Conservation (phyloP, 2,329 filamentous ascomycete species). For the Biscogniauxia mediterranea region DNA sequence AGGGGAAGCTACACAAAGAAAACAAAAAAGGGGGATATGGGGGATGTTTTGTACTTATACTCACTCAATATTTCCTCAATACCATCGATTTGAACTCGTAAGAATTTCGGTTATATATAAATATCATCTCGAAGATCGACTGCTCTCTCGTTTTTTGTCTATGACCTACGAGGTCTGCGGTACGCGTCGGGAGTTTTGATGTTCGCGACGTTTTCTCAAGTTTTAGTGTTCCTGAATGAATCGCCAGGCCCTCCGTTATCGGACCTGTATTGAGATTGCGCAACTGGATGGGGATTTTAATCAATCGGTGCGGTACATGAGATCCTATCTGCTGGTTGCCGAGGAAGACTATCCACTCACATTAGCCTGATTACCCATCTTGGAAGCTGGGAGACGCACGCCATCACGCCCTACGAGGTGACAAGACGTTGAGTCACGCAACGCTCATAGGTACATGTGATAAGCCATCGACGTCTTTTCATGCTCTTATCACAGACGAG, state of each 20-base stretch:
- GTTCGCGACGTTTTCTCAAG: neutral
- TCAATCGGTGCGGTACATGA: neutral
- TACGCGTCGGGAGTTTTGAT: neutral
- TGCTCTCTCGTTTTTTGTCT: neutral
- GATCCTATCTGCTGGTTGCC: neutral
- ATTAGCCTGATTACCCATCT: neutral
- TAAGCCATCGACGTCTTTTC: too few species aligned
- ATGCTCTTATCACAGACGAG: too few species aligned
- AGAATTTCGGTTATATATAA: slow-evolving; percentile 14
- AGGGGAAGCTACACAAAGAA: slow-evolving; percentile 12
- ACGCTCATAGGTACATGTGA: too few species aligned
- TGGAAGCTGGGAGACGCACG: too few species aligned
- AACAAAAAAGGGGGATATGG: slow-evolving; percentile 12
- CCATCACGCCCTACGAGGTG: too few species aligned
- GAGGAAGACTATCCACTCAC: neutral
- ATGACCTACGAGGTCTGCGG: neutral
- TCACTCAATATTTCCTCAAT: slow-evolving; percentile 35
- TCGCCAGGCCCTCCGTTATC: slow-evolving; percentile 19
- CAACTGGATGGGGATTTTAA: neutral
- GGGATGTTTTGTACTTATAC: slow-evolving; percentile 36
- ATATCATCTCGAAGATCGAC: neutral
- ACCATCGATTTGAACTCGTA: slow-evolving; percentile 13
- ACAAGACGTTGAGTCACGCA: too few species aligned
- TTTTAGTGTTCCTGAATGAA: neutral
- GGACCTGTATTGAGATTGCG: slow-evolving; percentile 13